Conservation (phyloP, 2,329 filamentous ascomycete genomes). For the Aspergillus floridensis region DNA sequence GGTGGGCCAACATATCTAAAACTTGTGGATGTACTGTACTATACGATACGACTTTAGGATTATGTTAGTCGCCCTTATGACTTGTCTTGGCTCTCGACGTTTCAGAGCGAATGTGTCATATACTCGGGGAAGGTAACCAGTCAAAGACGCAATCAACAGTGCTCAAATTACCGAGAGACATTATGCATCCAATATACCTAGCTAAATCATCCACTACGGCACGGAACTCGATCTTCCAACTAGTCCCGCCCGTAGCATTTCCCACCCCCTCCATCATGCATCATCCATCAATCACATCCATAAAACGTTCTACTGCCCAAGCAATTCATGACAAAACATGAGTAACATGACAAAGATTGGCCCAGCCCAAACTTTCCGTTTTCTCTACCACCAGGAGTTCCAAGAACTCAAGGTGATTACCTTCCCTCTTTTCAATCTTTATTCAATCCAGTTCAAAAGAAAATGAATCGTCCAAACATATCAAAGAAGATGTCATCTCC, state of each 20-base stretch:
- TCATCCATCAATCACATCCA: conserved; percentile 5
- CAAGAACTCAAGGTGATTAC: background rate
- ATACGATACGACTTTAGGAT: background rate
- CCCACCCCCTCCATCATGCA: conserved; percentile 7
- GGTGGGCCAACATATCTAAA: no score
- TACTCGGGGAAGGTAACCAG: background rate
- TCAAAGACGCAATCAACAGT: conserved; percentile 8
- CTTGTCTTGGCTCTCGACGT: background rate
- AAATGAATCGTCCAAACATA: background rate
- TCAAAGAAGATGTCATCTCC: background rate
- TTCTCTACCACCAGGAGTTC: background rate
- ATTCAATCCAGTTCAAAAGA: background rate
- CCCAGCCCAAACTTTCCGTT: background rate
- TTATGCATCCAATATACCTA: conserved; percentile 21
- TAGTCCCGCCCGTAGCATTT: background rate
- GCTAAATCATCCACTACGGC: conserved; percentile 10
- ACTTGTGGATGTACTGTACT: background rate
- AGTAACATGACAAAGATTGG: conserved; percentile 9
- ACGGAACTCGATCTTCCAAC: conserved; percentile 1
- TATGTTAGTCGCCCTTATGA: background rate
- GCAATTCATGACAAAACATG: conserved; percentile 10
- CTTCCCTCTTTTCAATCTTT: background rate
- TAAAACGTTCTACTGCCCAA: conserved; percentile 10
- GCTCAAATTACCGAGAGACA: conserved; percentile 22
- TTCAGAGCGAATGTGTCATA: background rate